Evolutionary conservation across 495 filamentous ascomycete species (phyloP).

Genomic region (Daldinia grandis): DNA sequence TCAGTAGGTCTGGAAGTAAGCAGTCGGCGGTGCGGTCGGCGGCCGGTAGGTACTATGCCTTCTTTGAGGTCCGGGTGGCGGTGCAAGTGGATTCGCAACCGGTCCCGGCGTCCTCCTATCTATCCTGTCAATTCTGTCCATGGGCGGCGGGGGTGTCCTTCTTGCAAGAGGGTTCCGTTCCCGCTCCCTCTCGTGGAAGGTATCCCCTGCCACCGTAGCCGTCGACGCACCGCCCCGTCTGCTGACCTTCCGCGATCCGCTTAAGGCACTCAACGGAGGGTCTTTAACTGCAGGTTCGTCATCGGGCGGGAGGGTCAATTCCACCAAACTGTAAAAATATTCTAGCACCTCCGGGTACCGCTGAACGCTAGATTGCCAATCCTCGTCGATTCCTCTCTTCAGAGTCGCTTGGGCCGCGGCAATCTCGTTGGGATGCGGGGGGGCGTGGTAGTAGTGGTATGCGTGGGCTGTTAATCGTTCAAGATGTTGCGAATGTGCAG

Average conservation of each 20-base stretch:
- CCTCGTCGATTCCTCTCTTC: conserved; percentile 75
- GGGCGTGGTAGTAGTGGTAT: conserved; percentile 63
- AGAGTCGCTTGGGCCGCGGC: conserved; percentile 65
- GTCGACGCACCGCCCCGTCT: conserved; percentile 46
- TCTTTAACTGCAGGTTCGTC: conserved; percentile 63
- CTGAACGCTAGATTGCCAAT: conserved; percentile 74
- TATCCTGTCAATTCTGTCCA: conserved; percentile 23
- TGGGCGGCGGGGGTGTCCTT: conserved; percentile 45
- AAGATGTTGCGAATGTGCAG: conserved; percentile 62
- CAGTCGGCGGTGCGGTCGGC: conserved; percentile 36
- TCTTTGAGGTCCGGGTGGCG: conserved; percentile 32
- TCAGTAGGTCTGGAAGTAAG: conserved; percentile 27
- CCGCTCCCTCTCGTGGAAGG: conserved; percentile 41
- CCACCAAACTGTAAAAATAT: conserved; percentile 73
- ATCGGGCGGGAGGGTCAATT: conserved; percentile 65
- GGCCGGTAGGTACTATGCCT: conserved; percentile 40
- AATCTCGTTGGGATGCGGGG: conserved; percentile 66
- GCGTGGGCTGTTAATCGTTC: conserved; percentile 65
- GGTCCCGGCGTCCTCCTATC: conserved; percentile 43
- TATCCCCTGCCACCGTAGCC: conserved; percentile 40
- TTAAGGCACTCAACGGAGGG: conserved; percentile 63
- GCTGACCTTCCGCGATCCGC: conserved; percentile 50
- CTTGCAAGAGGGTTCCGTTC: conserved; percentile 38
- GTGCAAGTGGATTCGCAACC: conserved; percentile 44
- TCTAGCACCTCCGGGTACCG: conserved; percentile 77